These are phyloP conservation scores for Parsonsia alboflavescens DNA, from an alignment of 257 asterid genomes.

Conservation along the genomic window DNA sequence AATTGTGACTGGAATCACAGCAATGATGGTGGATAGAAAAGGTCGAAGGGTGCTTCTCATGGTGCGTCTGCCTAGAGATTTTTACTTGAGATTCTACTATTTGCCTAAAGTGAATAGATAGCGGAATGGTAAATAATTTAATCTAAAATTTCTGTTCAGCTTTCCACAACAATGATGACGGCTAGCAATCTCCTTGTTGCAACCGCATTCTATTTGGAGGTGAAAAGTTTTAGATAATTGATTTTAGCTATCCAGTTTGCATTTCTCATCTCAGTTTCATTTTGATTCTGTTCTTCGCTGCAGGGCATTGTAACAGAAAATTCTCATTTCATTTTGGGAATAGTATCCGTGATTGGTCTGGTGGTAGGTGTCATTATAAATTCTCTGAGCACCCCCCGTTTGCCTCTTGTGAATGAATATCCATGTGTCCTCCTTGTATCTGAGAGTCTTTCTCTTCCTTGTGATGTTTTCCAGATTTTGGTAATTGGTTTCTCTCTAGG, in stretches of 20 bases:
- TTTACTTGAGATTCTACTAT: not conserved
- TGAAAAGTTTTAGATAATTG: constrained; percentile 15
- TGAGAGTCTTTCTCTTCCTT: constrained; percentile 10
- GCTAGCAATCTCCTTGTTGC: constrained; percentile 69
- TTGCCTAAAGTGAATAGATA: not conserved
- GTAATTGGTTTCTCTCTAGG: constrained; percentile 80
- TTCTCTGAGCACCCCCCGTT: not conserved
- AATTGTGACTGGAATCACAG: constrained; percentile 59
- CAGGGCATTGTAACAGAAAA: constrained; percentile 52
- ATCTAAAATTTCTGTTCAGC: constrained; percentile 31
- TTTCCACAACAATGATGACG: constrained; percentile 57
- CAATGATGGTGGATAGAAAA: constrained; percentile 62
- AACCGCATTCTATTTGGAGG: constrained; percentile 60
- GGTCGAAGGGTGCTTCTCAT: constrained; percentile 87
- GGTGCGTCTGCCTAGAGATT: constrained; percentile 32
- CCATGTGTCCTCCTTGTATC: not conserved
- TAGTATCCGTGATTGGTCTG: constrained; percentile 59
- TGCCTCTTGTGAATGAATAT: not conserved
- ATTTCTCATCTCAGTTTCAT: not conserved
- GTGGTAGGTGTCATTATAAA: constrained; percentile 41
- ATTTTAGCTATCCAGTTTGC: not conserved
- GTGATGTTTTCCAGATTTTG: constrained; percentile 44
- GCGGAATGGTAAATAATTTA: not conserved
- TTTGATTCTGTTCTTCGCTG: not conserved
- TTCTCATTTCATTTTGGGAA: constrained; percentile 34